A percentile compares a stretch with the other conserved stretches of the same genome.
Conservation (phyloP, 176 grass and related monocot species). For the Canna indica region DNA sequence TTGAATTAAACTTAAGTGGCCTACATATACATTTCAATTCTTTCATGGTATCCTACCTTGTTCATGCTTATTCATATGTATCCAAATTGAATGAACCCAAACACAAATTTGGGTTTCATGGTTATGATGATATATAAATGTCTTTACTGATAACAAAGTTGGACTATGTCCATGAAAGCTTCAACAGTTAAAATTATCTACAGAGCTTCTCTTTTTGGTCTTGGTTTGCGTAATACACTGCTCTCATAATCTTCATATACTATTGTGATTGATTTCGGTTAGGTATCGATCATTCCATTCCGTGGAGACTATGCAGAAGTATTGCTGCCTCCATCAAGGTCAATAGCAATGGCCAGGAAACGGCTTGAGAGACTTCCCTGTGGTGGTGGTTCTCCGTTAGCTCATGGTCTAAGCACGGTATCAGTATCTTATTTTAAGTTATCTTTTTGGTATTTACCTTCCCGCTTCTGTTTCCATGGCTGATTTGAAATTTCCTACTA, state of each 20-base stretch:
- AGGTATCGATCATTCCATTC: slow-evolving; percentile 96
- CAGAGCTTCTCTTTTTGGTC: background rate
- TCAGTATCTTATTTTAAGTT: slow-evolving; percentile 16
- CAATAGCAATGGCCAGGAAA: slow-evolving; percentile 95
- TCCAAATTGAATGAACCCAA: background rate
- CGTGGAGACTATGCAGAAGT: slow-evolving; percentile 99
- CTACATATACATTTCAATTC: background rate
- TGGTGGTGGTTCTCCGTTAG: slow-evolving; percentile 93
- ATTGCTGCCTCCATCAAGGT: slow-evolving; percentile 90
- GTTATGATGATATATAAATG: background rate
- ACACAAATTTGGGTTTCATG: background rate
- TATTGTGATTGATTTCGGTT: slow-evolving; percentile 19
- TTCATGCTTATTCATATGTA: background rate
- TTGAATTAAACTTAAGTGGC: no score
- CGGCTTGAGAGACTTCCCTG: slow-evolving; percentile 95
- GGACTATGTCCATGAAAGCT: no score
- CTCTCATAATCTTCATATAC: background rate
- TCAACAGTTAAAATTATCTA: no score
- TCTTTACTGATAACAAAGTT: background rate
- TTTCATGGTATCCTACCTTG: no score
- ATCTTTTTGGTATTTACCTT: background rate
- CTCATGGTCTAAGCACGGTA: slow-evolving; percentile 94
- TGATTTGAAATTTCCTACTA: slow-evolving; percentile 14
- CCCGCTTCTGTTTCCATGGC: background rate
- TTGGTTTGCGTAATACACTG: background rate